A percentile compares a stretch with the other conserved stretches of the same genome.
phyloP scores from a whole-genome alignment of 768 basidiomycete genomes.

The Sporobolomyces roseus region DNA sequence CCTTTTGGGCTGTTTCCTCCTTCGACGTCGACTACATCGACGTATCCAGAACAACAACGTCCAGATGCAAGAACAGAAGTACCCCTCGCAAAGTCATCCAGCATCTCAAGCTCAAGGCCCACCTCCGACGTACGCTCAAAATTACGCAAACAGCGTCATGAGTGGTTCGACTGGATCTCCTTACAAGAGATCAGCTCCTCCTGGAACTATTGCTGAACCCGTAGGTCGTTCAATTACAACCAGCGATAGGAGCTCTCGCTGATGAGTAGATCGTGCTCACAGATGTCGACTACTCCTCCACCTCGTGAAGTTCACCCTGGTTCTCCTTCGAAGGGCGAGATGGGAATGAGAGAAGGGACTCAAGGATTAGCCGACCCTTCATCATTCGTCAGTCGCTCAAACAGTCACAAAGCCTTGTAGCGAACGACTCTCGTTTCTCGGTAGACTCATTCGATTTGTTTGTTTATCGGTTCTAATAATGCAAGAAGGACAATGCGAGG shows the following conservation, averaged over 20 bases:
- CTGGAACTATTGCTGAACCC: slow-evolving; percentile 7
- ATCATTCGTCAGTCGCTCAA: slow-evolving; percentile 12
- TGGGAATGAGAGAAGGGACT: slow-evolving; percentile 5
- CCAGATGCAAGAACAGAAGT: not conserved
- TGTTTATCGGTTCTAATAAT: no score
- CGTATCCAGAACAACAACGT: not conserved
- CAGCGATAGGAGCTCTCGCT: no score
- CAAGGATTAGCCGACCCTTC: slow-evolving; percentile 15
- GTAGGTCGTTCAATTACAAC: not conserved
- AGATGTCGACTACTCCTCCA: slow-evolving; percentile 9
- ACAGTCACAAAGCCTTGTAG: not conserved
- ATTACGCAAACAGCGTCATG: slow-evolving; percentile 11
- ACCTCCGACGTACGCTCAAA: slow-evolving; percentile 14
- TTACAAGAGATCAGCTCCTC: not conserved
- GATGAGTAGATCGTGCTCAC: no score
- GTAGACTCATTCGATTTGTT: no score
- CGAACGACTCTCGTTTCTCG: no score
- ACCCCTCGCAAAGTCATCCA: not conserved
- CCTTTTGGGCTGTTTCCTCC: not conserved
- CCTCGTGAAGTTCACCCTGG: not conserved
- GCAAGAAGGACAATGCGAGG: no score
- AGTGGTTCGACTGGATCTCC: not conserved
- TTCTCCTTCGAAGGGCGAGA: not conserved
- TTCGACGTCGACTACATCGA: slow-evolving; percentile 9
- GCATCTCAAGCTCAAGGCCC: not conserved